Evolutionary conservation across 2,329 filamentous ascomycete genomes (phyloP).

Genomic region (Phialophora macrospora): DNA sequence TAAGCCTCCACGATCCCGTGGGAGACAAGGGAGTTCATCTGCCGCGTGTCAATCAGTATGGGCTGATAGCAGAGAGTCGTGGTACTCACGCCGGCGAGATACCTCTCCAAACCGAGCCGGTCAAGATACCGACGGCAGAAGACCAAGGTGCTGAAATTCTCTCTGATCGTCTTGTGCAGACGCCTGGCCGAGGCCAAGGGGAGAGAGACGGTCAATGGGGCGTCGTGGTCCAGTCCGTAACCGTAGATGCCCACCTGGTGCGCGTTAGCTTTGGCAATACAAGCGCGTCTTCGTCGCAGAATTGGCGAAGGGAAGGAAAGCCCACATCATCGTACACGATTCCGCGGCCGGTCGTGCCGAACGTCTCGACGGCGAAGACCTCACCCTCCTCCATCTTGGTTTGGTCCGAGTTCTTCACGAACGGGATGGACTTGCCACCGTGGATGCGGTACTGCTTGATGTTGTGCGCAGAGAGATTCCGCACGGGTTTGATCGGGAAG

Average conservation of each 20-base stretch:
- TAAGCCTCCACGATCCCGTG: conserved; percentile 64
- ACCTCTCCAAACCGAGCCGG: conserved; percentile 64
- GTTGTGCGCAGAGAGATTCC: conserved; percentile 61
- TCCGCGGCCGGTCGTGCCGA: conserved; percentile 61
- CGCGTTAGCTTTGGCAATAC: conserved; percentile 25
- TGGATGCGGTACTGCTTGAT: conserved; percentile 62
- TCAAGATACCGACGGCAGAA: conserved; percentile 68
- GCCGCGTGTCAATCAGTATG: background rate
- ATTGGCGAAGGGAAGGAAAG: background rate
- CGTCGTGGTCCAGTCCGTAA: conserved; percentile 54
- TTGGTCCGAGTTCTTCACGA: conserved; percentile 56
- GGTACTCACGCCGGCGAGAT: conserved; percentile 61
- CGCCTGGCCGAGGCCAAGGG: conserved; percentile 61
- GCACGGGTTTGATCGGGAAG: conserved; percentile 61
- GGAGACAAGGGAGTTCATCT: conserved; percentile 63
- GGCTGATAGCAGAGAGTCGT: background rate
- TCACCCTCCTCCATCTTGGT: conserved; percentile 65
- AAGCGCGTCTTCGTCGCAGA: background rate
- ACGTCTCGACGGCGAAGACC: conserved; percentile 64
- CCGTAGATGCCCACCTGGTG: conserved; percentile 57
- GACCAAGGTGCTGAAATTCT: conserved; percentile 66
- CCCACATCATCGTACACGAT: conserved; percentile 54
- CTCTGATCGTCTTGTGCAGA: conserved; percentile 63
- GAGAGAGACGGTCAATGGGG: conserved; percentile 43
- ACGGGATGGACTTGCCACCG: conserved; percentile 61